phyloP scores from a whole-genome alignment of 768 basidiomycete genomes.

The Rhodosporidiobolus odoratus region DNA sequence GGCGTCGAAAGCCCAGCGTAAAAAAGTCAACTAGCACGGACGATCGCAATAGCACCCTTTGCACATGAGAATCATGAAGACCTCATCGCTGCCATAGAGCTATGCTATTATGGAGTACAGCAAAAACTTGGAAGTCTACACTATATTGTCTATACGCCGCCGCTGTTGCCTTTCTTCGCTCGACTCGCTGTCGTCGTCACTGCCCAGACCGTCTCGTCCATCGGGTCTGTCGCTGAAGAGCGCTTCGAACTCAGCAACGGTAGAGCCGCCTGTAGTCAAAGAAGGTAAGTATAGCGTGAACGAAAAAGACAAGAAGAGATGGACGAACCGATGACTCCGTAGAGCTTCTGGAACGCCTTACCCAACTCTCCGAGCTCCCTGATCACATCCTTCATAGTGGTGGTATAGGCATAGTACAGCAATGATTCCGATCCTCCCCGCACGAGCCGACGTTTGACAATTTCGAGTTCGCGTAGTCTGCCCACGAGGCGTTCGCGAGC shows the following conservation, averaged over 20 bases:
- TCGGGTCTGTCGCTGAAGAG: slow-evolving; percentile 8
- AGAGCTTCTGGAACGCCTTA: slow-evolving; percentile 67
- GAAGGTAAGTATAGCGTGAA: background rate
- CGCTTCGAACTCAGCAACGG: slow-evolving; percentile 29
- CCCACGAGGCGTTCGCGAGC: slow-evolving; percentile 74
- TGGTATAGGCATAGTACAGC: slow-evolving; percentile 86
- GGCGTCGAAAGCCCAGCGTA: background rate
- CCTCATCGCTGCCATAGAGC: too few relatives aligned
- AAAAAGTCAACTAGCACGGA: too few relatives aligned
- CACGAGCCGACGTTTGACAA: slow-evolving; percentile 76
- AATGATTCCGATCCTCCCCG: slow-evolving; percentile 72
- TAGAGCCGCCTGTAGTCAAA: slow-evolving; percentile 11
- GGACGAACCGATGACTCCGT: too few relatives aligned
- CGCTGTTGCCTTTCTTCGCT: background rate
- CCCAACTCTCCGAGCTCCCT: slow-evolving; percentile 80
- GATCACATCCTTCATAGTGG: slow-evolving; percentile 85
- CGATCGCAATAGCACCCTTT: too few relatives aligned
- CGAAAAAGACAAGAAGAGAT: slow-evolving; percentile 44
- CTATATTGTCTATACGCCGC: background rate
- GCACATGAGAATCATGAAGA: too few relatives aligned
- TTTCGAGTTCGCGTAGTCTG: slow-evolving; percentile 75
- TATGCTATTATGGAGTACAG: too few relatives aligned
- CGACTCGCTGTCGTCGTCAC: background rate
- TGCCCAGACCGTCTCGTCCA: background rate
- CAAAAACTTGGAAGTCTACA: background rate